Evolutionary conservation across 2,329 filamentous ascomycete genomes (phyloP), one percentile per base, ranked within the genome.

Genomic region (Rhytidhysteron rufulum): DNA sequence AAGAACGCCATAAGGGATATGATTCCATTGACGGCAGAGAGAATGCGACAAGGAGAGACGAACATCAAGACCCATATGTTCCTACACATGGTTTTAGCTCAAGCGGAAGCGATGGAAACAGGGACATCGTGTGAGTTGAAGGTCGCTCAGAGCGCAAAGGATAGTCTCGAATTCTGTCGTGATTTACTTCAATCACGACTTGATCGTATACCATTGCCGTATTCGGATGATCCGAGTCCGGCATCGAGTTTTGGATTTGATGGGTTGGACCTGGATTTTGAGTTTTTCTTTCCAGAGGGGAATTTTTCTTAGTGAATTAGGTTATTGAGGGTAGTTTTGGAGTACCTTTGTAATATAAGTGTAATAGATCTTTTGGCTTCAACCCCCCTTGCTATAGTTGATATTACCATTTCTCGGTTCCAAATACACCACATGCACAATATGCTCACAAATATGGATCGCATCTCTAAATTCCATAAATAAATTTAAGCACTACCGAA

Each of bases 1-100:
- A 44, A 49, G 21, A 20, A 47, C 24, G 54, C 57, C 22, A 40
- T 56, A 4, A 42, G 42, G 10, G 44, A 45, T 5, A 25, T 56
- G 2, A 50, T 56, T 30, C 16, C 27, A 30, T 30, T 30, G 27
- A n/a, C 27, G 13, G 13, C 16, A 11, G 32, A 4, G 32, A 13
- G 32, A 13, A 34, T 21, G 13, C 15, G 32, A 18, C 15, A 17
- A 21, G 32, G 15, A n/a, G 32, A 34, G 10, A 34, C 37, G 9
- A 40, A 40, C 21, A 34, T 34, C 21, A 40, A 40, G 16, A n/a
- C 16, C 22, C 11, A 32, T 11, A 20, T 40, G 31, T 33, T 33
- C 16, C 15, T 22, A n/a, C n/a, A 15, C 15, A 33, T 32, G 27
- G 15, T 40, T 34, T 17, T 33, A n/a, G 37, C 37, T n/a, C 30